phyloP scores from a whole-genome alignment of 73 alveolate species.

The Tetrahymena borealis region DNA sequence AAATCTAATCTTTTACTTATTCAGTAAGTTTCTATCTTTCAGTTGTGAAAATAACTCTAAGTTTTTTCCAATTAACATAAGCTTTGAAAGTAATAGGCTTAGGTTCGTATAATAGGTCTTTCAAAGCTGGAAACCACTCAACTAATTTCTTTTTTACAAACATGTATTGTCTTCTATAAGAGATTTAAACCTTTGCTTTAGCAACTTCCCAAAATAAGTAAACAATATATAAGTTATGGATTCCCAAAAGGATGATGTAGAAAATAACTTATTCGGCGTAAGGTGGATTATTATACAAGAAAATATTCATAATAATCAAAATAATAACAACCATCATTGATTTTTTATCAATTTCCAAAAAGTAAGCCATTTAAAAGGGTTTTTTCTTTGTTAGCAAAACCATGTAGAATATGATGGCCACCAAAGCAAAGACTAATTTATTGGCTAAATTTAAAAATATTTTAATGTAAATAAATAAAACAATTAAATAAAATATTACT shows the following conservation, averaged over 20 bases:
- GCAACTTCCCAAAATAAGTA: neutral
- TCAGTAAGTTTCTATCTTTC: neutral
- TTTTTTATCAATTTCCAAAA: neutral
- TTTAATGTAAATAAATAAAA: neutral
- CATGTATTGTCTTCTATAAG: neutral
- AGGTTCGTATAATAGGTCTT: neutral
- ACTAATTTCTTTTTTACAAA: neutral
- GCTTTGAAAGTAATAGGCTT: neutral
- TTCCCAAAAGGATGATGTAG: neutral
- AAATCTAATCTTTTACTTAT: neutral
- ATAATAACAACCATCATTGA: neutral
- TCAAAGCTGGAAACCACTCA: neutral
- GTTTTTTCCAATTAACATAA: neutral
- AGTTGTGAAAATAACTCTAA: neutral
- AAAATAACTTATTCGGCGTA: neutral
- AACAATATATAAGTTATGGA: neutral
- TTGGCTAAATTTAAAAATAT: neutral
- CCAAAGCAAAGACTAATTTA: neutral
- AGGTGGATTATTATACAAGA: neutral
- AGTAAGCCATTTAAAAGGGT: neutral
- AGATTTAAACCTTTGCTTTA: neutral
- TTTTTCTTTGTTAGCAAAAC: neutral
- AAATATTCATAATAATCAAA: neutral
- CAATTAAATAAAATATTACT: neutral
- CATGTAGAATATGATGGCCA: neutral